Evolutionary conservation across 192 early-diverging fungal species (phyloP), one percentile per base, ranked within the genome.

Genomic region (Backusella psychrophila): DNA sequence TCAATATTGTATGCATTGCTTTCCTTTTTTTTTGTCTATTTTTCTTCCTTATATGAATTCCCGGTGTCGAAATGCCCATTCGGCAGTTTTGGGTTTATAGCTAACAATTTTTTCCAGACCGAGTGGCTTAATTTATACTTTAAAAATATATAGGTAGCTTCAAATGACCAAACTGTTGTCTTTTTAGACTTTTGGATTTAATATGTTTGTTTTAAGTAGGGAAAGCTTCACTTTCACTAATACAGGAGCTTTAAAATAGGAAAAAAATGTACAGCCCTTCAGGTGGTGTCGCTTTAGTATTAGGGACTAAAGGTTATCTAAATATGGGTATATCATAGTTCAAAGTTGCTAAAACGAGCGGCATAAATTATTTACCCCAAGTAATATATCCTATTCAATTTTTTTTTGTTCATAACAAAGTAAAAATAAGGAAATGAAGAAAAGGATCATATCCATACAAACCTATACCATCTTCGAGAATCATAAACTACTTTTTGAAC

Each of bases 181-280:
- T 63, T 63, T 29, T 63, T 63, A 63, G 23, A 63, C 7, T 31
- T 56, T 29, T 29, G 23, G 26, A 63, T 63, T 63, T 63, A 63
- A 29, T 63, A 63, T 63, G 56, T 26, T 63, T 63, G 56, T 63
- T 63, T 63, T 63, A 63, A 63, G 56, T 63, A 63, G 56, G 56
- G 26, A 63, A 63, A 4, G 7, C 8, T 63, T 29, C 56, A 26
- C 11, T 23, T 26, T 63, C 26, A 4, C 11, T 14, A 63, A 63
- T 63, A 63, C 56, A 63, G 56, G 56, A 63, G 56, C 4, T 26
- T 7, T 23, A 29, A 29, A 63, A 63, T 63, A 63, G 56, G 56
- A 63, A 63, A 29, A 53, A 63, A 63, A 63, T 63, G 26, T 63
- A 63, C 23, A 2, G 26, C 56, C 56, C 56, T 29, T 31, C 23